A percentile compares a stretch with the other conserved stretches of the same genome.
Conservation (phyloP, 1,284 basidiomycete species). For the Cutaneotrichosporon sp. region DNA sequence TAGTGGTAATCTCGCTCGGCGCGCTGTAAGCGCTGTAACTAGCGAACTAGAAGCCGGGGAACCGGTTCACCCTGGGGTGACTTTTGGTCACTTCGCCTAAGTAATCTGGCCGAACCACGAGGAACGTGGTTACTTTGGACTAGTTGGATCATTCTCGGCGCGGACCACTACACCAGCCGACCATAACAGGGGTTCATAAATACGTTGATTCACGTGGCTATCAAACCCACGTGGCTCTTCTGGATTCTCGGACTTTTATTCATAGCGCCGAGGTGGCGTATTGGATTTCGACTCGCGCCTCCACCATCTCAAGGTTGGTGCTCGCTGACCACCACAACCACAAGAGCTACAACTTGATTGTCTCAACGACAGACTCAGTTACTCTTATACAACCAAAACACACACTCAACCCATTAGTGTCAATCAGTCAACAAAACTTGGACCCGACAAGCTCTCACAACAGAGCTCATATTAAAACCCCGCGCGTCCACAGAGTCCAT, state of each 20-base stretch:
- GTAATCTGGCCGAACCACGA: neutral
- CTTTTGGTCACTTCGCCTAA: neutral
- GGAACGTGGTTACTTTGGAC: neutral
- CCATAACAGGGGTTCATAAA: too few relatives aligned
- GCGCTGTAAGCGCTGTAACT: neutral
- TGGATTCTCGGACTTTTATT: neutral
- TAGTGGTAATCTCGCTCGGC: neutral
- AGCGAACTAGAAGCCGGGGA: neutral
- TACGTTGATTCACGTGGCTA: neutral
- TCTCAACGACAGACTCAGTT: neutral
- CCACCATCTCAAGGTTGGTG: constrained; percentile 1
- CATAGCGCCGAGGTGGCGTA: neutral
- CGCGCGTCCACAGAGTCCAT: constrained; percentile 1
- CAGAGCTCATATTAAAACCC: neutral
- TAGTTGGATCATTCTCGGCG: neutral
- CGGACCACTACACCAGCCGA: too few relatives aligned
- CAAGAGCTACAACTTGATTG: neutral
- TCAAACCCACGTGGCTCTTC: neutral
- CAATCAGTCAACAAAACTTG: neutral
- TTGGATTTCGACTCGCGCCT: constrained; percentile 5
- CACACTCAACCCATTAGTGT: neutral
- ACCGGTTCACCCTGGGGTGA: neutral
- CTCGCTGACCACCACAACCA: neutral
- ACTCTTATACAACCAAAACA: neutral
- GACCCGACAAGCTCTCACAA: neutral